These are phyloP conservation scores for Jatropha curcas DNA, from an alignment of 345 rosid genomes.

Conservation along the genomic window DNA sequence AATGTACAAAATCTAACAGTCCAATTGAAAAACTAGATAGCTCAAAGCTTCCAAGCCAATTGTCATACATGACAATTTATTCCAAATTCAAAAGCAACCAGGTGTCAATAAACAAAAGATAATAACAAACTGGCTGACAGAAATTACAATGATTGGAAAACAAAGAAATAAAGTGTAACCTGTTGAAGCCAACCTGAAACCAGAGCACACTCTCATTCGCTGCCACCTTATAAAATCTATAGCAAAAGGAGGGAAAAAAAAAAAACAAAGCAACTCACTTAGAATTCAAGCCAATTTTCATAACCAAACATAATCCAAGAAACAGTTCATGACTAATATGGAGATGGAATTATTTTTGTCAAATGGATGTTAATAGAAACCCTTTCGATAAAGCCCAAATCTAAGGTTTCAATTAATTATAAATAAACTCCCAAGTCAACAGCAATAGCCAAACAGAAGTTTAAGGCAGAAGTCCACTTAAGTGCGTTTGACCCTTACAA, in stretches of 20 bases:
- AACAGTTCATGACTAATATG: background rate
- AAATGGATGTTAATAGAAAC: background rate
- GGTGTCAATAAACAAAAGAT: background rate
- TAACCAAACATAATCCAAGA: background rate
- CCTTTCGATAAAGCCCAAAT: background rate
- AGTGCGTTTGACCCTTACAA: background rate
- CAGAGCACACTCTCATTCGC: constrained; percentile 66
- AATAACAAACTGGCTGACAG: background rate
- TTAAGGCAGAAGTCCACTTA: background rate
- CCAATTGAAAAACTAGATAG: background rate
- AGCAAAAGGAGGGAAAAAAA: constrained; percentile 13
- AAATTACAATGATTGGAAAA: constrained; percentile 20
- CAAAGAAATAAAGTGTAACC: constrained; percentile 64
- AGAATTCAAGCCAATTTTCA: constrained; percentile 6
- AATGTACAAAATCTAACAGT: background rate
- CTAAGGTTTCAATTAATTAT: constrained; percentile 1
- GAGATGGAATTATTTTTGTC: background rate
- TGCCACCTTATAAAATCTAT: constrained; percentile 85
- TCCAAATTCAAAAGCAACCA: background rate
- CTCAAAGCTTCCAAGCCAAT: background rate
- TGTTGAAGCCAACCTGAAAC: constrained; percentile 99
- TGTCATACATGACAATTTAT: background rate
- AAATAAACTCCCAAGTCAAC: background rate
- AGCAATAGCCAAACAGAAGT: background rate
- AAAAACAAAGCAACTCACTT: background rate